Conservation (phyloP, 495 filamentous ascomycete species). For the Lepraria neglecta region DNA sequence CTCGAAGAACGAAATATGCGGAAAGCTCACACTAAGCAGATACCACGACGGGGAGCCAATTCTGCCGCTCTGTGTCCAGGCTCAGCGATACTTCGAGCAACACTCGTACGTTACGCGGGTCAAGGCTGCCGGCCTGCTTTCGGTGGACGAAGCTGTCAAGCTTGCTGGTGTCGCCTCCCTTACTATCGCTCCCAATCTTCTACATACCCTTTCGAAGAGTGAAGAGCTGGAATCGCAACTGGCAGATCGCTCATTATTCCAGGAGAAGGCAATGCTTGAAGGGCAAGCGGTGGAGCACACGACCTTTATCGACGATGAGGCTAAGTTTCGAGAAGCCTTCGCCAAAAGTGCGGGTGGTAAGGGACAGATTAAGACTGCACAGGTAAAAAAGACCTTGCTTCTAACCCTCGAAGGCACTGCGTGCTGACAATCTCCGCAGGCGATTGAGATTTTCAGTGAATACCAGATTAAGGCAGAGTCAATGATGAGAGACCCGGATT, state of each 20-base stretch:
- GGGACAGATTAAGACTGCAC: constrained; percentile 46
- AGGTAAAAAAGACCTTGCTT: constrained; percentile 32
- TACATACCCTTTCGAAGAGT: constrained; percentile 42
- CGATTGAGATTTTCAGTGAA: constrained; percentile 58
- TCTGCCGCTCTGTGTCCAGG: constrained; percentile 44
- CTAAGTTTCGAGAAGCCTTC: constrained; percentile 45
- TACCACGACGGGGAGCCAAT: constrained; percentile 43
- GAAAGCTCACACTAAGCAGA: constrained; percentile 23
- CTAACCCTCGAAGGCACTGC: background rate
- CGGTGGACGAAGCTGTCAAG: constrained; percentile 48
- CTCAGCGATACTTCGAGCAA: constrained; percentile 49
- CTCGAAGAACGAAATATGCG: too few relatives aligned
- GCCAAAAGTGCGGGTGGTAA: constrained; percentile 42
- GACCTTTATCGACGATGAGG: constrained; percentile 41
- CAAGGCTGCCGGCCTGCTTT: constrained; percentile 51
- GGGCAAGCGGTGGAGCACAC: constrained; percentile 18
- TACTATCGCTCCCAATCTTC: constrained; percentile 48
- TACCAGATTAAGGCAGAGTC: constrained; percentile 50
- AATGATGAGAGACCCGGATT: constrained; percentile 32
- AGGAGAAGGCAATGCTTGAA: constrained; percentile 21
- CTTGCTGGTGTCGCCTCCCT: constrained; percentile 54
- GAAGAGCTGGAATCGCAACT: constrained; percentile 32
- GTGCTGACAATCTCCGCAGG: constrained; percentile 29
- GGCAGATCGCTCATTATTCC: constrained; percentile 36
- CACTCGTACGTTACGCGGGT: constrained; percentile 43